Conservation (phyloP, 163 green algal species). For the Scenedesmus sp. region DNA sequence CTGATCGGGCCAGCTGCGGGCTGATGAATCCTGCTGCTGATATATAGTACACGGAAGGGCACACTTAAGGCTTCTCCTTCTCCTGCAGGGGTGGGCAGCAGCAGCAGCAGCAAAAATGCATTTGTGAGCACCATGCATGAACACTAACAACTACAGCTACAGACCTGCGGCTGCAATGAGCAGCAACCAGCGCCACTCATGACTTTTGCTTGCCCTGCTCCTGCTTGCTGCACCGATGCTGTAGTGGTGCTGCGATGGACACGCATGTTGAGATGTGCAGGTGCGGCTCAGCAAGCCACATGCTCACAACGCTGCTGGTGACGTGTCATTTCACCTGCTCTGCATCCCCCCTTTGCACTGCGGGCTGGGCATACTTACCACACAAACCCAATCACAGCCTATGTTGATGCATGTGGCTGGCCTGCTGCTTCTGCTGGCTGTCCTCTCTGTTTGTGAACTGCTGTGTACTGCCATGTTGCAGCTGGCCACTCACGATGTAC, state of each 20-base stretch:
- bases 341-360: too few relatives aligned
- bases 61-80: neutral
- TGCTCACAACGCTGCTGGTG: too few relatives aligned
- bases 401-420: neutral
- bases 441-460: neutral
- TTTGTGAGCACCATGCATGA: neutral
- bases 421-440: neutral
- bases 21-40: neutral
- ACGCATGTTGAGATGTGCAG: too few relatives aligned
- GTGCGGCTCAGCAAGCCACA: too few relatives aligned
- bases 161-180: neutral
- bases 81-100: neutral
- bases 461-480: neutral
- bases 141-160: neutral
- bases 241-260: too few relatives aligned
- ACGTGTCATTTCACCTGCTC: too few relatives aligned
- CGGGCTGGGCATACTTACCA: too few relatives aligned
- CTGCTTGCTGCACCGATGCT: too few relatives aligned
- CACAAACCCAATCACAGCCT: too few relatives aligned
- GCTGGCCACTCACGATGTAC: slow-evolving; percentile 16
- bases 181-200: neutral
- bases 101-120: neutral
- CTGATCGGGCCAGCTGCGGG: neutral
- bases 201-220: too few relatives aligned
- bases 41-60: neutral